Base-by-base conservation (phyloP, 2,329 filamentous ascomycete genomes). In the Penicillium sp. region DNA sequence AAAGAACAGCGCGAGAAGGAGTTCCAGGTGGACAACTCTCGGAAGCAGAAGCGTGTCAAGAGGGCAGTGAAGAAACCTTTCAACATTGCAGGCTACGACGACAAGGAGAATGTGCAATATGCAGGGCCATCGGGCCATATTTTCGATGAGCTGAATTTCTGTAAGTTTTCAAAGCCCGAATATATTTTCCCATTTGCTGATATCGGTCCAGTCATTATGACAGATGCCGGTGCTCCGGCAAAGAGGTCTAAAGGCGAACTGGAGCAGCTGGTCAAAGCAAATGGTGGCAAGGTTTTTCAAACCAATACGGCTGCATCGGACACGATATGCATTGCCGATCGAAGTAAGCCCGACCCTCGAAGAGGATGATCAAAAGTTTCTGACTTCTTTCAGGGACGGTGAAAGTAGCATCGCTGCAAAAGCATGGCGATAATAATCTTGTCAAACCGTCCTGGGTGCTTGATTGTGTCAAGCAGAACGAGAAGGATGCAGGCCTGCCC, bases 351-450 rank as follows among this genome's bases (percentile, higher is more conserved):
- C 8, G 13, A 11, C 11, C 3, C n/a, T 43, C 11, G 2, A 19
- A 23, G 9, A 9, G 11, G 16, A 19, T 23, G 2, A 2, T 10
- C 11, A n/a, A 2, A 1, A 21, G 8, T 16, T 46, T 16, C 62
- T 71, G 35, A 71, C 42, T 27, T 59, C n/a, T 33, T 55, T 4
- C 50, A 78, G 75, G 78, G 49, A 81, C 84, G 0, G 87, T 98
- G 64, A 93, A 93, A 68, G 92, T 93, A 1, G 90, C 91, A 1
- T 92, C 91, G 10, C 75, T 97, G 9, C 86, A 92, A 60, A 96
- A 95, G 67, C 81, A 80, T 6, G 88, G 86, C 3, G 80, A 84
- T 0, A 81, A 85, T 7, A 88, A 91, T 64, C 88, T 99, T 50
- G 81, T 98, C 55, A 85, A 86, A 23, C 90, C 93, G 0, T 82